Conservation (phyloP, 2,329 filamentous ascomycete genomes). For the Davidsoniella australis region DNA sequence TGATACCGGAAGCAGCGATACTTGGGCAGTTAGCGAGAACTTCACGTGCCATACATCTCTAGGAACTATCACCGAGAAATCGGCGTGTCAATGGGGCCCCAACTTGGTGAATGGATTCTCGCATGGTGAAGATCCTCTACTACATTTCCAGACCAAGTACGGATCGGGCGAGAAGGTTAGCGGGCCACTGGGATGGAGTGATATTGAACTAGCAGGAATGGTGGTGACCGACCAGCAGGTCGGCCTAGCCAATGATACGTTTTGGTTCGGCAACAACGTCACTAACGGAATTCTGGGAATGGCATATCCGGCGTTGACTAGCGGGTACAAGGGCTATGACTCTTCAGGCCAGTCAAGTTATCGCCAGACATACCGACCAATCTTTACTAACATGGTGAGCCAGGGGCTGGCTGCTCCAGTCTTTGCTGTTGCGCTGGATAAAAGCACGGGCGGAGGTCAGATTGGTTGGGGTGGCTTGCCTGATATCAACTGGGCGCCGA, state of each 20-base stretch:
- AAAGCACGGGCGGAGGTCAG: slow-evolving; percentile 28
- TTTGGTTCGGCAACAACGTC: slow-evolving; percentile 34
- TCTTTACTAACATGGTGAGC: slow-evolving; percentile 30
- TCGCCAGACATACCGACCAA: slow-evolving; percentile 28
- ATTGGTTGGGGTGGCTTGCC: slow-evolving; percentile 31
- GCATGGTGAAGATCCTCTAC: slow-evolving; percentile 21
- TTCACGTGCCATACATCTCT: slow-evolving; percentile 26
- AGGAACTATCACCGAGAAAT: slow-evolving; percentile 19
- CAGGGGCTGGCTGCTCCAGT: slow-evolving; percentile 28
- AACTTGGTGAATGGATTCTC: slow-evolving; percentile 24
- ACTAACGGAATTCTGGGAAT: slow-evolving; percentile 35
- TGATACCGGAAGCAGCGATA: slow-evolving; percentile 35
- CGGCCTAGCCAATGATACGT: slow-evolving; percentile 30
- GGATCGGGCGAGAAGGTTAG: slow-evolving; percentile 31
- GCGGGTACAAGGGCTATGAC: slow-evolving; percentile 21
- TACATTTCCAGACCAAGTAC: slow-evolving; percentile 31
- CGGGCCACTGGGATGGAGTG: slow-evolving; percentile 29
- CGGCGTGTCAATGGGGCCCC: slow-evolving; percentile 26
- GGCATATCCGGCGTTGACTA: slow-evolving; percentile 33
- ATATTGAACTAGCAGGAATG: slow-evolving; percentile 29
- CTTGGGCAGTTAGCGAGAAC: slow-evolving; percentile 27
- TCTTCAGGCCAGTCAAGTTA: neutral
- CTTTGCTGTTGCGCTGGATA: slow-evolving; percentile 31
- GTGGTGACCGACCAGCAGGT: slow-evolving; percentile 29
- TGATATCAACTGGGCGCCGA: slow-evolving; percentile 19